Evolutionary conservation across 257 asterid species (phyloP).

Genomic region (Solanum pennellii): DNA sequence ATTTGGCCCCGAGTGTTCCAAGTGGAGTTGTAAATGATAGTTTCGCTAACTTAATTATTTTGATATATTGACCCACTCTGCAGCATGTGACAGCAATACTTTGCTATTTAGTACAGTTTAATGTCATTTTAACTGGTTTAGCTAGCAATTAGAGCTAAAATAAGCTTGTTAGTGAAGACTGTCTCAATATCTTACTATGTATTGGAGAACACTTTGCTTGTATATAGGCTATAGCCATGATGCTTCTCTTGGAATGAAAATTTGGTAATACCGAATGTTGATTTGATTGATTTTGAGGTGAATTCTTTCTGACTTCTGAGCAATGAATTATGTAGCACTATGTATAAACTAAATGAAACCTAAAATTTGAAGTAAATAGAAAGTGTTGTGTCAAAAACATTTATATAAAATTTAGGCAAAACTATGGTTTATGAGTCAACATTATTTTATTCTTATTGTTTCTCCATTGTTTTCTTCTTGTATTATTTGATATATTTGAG

Average conservation of each 20-base stretch:
- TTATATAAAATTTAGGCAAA: too few species aligned
- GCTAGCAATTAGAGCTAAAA: background rate
- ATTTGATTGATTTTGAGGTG: background rate
- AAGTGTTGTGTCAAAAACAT: background rate
- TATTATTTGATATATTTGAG: background rate
- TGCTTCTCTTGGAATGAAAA: background rate
- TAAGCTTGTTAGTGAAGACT: background rate
- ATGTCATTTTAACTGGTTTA: background rate
- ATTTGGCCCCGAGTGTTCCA: background rate
- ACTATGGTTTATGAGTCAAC: background rate
- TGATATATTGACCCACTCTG: background rate
- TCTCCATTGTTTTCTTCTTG: too few species aligned
- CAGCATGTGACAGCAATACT: background rate
- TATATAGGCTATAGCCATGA: background rate
- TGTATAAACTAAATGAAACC: background rate
- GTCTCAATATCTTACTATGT: background rate
- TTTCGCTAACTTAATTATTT: background rate
- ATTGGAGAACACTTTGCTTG: background rate
- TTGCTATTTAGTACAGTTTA: background rate
- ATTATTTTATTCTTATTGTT: too few species aligned
- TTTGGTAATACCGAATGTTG: background rate
- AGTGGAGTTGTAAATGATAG: background rate
- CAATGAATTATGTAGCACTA: background rate
- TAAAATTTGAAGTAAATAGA: background rate
- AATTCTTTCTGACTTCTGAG: background rate